phyloP scores from a whole-genome alignment of 768 basidiomycete genomes.

The Suillus clintonianus region DNA sequence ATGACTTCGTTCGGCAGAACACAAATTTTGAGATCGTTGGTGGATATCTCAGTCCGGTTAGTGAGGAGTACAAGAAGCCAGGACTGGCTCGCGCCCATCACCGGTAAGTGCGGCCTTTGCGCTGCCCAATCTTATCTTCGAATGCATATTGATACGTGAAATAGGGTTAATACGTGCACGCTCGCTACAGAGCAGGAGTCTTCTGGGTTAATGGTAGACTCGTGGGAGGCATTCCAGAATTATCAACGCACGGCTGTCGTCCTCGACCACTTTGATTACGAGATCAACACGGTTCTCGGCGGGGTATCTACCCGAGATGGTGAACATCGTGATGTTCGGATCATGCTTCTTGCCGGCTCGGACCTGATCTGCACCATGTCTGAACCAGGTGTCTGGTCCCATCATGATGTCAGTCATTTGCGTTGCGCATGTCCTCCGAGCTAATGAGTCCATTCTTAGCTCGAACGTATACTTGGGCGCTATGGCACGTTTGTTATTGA shows the following conservation, averaged over 20 bases:
- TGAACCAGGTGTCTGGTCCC: conserved; percentile 97
- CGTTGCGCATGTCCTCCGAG: neutral
- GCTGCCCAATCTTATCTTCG: neutral
- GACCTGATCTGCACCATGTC: conserved; percentile 98
- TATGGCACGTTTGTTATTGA: conserved; percentile 97
- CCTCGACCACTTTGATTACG: conserved; percentile 94
- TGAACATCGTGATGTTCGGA: conserved; percentile 71
- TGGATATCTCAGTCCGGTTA: conserved; percentile 95
- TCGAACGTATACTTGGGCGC: conserved; percentile 93
- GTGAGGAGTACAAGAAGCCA: conserved; percentile 94
- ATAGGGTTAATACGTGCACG: conserved; percentile 83
- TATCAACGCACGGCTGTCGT: conserved; percentile 98
- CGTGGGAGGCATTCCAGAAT: conserved; percentile 94
- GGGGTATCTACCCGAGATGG: conserved; percentile 77
- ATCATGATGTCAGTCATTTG: conserved; percentile 75
- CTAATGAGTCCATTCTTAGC: conserved; percentile 44
- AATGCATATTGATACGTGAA: conserved; percentile 9
- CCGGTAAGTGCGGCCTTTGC: conserved; percentile 58
- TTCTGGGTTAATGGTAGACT: conserved; percentile 95
- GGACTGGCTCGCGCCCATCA: conserved; percentile 87
- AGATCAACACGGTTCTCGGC: conserved; percentile 85
- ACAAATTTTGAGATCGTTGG: conserved; percentile 93
- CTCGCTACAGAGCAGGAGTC: conserved; percentile 89
- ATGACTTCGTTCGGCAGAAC: conserved; percentile 91
- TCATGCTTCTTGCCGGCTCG: conserved; percentile 97